These are phyloP conservation scores for Echria macrotheca DNA, from an alignment of 495 filamentous ascomycete genomes.

Conservation along the genomic window DNA sequence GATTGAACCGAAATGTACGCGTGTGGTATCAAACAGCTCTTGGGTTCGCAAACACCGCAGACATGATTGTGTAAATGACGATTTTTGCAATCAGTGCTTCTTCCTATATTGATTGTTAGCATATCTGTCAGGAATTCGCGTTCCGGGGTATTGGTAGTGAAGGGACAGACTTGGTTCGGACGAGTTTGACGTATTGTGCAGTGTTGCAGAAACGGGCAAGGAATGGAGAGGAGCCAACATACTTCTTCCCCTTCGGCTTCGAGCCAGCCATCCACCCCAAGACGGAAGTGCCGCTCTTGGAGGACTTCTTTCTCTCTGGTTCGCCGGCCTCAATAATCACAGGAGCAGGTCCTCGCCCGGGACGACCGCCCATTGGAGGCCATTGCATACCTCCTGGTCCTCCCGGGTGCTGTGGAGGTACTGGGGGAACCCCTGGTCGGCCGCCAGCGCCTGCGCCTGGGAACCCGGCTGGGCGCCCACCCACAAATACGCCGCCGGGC, in stretches of 20 bases:
- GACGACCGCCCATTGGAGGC: no score
- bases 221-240: conserved; percentile 13
- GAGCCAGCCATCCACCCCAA: conserved; percentile 36
- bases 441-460: conserved; percentile 15
- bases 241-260: conserved; percentile 33
- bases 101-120: conserved; percentile 4
- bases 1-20: no score
- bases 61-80: no score
- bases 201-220: conserved; percentile 5
- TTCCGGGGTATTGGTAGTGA: background rate
- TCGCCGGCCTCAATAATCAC: conserved; percentile 13
- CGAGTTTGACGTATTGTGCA: conserved; percentile 5
- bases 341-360: no score
- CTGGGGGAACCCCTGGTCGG: conserved; percentile 14
- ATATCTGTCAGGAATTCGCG: background rate
- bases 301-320: conserved; percentile 6
- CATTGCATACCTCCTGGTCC: no score
- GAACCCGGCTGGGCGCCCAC: conserved; percentile 12
- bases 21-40: no score
- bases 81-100: conserved; percentile 1
- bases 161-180: conserved; percentile 14
- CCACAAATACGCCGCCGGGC: background rate
- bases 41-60: no score
- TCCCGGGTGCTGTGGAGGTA: no score
- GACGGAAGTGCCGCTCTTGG: conserved; percentile 18